Evolutionary conservation across 148 eudicot genomes (phyloP).

Genomic region (Rhododendron ovatum): DNA sequence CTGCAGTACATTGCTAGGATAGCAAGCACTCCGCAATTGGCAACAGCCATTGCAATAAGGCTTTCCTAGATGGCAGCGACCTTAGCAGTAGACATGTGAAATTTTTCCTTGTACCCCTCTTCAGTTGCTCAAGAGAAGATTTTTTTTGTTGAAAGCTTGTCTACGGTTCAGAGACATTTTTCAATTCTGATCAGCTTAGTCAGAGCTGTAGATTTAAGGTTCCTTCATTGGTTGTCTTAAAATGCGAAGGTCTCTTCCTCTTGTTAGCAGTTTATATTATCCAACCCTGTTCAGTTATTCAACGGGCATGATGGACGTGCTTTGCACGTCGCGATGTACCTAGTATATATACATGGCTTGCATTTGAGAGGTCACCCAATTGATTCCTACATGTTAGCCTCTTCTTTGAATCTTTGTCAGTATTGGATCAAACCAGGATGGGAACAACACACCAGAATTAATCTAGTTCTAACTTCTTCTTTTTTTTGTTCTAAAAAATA

Average conservation of each 20-base stretch:
- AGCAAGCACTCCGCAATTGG: slow-evolving; percentile 34
- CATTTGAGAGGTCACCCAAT: too few relatives aligned
- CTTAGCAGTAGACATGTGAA: slow-evolving; percentile 43
- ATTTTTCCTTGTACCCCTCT: neutral
- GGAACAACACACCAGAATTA: too few relatives aligned
- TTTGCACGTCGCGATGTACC: too few relatives aligned
- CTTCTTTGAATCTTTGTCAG: too few relatives aligned
- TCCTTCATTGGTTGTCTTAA: neutral
- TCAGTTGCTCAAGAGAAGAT: neutral
- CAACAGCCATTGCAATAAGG: slow-evolving; percentile 22
- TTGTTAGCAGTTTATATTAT: neutral
- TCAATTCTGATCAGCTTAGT: neutral
- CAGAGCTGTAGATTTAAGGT: slow-evolving; percentile 5
- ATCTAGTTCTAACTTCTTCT: too few relatives aligned
- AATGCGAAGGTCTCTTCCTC: neutral
- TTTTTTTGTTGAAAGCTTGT: neutral
- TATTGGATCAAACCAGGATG: too few relatives aligned
- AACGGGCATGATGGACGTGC: too few relatives aligned
- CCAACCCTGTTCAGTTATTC: too few relatives aligned
- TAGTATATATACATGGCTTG: too few relatives aligned
- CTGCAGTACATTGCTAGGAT: slow-evolving; percentile 40
- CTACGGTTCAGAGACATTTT: neutral
- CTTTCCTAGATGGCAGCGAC: slow-evolving; percentile 40
- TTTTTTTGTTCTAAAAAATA: too few relatives aligned
- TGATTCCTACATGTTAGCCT: too few relatives aligned